Conservation (phyloP, 176 grass and related monocot genomes). For the Musa beccarii region DNA sequence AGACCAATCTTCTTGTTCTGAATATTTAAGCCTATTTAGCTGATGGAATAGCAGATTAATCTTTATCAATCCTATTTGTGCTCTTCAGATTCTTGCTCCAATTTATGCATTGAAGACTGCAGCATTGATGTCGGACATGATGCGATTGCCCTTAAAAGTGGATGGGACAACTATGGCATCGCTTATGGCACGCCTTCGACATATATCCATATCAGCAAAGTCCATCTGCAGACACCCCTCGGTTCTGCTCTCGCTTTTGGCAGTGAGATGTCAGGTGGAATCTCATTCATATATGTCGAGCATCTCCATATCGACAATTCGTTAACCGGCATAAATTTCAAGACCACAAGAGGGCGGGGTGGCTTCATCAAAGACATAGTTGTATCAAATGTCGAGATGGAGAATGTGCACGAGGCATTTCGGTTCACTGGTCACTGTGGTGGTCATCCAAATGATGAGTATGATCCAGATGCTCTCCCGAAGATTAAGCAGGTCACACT, state of each 20-base stretch:
- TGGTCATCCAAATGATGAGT: constrained; percentile 45
- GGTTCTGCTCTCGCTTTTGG: constrained; percentile 76
- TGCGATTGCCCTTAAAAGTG: constrained; percentile 75
- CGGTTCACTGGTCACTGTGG: constrained; percentile 52
- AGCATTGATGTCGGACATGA: constrained; percentile 57
- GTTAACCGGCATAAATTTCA: constrained; percentile 54
- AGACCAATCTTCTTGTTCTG: too few species aligned
- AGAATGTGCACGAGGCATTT: constrained; percentile 46
- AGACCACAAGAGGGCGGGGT: constrained; percentile 48
- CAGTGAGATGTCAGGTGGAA: constrained; percentile 85
- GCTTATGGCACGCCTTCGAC: constrained; percentile 50
- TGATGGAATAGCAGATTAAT: too few species aligned
- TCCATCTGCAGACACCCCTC: constrained; percentile 43
- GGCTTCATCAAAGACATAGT: constrained; percentile 50
- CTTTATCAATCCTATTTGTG: background rate
- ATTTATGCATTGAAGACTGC: constrained; percentile 61
- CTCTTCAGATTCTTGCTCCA: constrained; percentile 72
- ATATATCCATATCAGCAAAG: constrained; percentile 46
- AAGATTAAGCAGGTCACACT: constrained; percentile 49
- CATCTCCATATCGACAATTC: constrained; percentile 41
- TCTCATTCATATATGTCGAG: constrained; percentile 46
- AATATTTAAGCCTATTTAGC: too few species aligned
- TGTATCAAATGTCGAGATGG: constrained; percentile 49
- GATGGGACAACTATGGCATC: constrained; percentile 75
- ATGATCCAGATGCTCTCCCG: constrained; percentile 49